Evolutionary conservation across 2,329 filamentous ascomycete species (phyloP), one percentile per base, ranked within the genome.

Genomic region (Fusarium sp.): DNA sequence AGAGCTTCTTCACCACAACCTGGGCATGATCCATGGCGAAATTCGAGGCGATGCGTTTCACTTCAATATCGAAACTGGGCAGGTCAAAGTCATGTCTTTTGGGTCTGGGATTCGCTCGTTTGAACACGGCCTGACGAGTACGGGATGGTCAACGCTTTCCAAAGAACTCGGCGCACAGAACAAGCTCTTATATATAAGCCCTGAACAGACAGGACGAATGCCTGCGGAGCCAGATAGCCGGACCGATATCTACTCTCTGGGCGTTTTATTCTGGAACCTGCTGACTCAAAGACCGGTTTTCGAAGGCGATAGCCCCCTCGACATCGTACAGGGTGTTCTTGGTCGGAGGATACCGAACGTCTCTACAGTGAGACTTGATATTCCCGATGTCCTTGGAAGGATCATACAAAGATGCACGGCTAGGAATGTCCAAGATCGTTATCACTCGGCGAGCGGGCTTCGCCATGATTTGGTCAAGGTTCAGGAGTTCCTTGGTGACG

Each of bases 361-460:
- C 13, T 93, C 94, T 7, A 89, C 89, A 7, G 89, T 94, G 47
- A 89, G 95, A 55, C 87, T 94, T 67, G 95, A 98, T 78, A 86
- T 97, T 10, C 95, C 95, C 0, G 93, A 97, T 64, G 92, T 92
- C 12, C 85, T 98, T 45, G 93, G 93, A 2, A 88, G 89, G 36
- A 92, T 98, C 46, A 94, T 98, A 44, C 92, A 95, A 79, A 97
- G 94, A 79, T 97, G 97, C 88, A 97, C 94, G 0, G 91, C 94
- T 67, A 97, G 97, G 81, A 93, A 91, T 66, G 93, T 97, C 52
- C 89, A 90, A 62, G 95, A 98, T 64, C 90, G 95, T 18, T 98
- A 98, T 79, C 92, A 97, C 76, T 97, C 94, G 10, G 92, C 93
- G 2, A 94, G 93, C 65, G 95, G 95, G 4, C 87, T 98, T 65